These are phyloP conservation scores for Trichoderma cornu-damae DNA, from an alignment of 2,329 filamentous ascomycete genomes.

Conservation along the genomic window DNA sequence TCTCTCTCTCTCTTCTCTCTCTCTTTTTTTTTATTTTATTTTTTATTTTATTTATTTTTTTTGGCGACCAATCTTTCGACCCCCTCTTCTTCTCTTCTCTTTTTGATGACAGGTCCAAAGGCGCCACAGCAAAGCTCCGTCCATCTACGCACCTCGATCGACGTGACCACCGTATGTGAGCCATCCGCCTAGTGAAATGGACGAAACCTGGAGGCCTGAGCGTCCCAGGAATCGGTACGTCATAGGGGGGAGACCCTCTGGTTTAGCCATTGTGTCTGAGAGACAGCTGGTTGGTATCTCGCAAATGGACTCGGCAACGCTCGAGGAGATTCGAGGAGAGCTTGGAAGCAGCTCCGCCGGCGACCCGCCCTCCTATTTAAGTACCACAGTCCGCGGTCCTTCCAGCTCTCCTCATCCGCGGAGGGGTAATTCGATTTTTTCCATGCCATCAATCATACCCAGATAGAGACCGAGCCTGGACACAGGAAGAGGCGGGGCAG, in stretches of 20 bases:
- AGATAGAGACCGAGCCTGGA: neutral
- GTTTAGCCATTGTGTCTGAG: slow-evolving; percentile 35
- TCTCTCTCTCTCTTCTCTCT: neutral
- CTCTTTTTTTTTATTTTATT: neutral
- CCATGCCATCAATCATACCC: neutral
- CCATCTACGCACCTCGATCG: slow-evolving; percentile 49
- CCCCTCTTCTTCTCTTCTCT: neutral
- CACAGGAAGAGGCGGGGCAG: slow-evolving; percentile 4
- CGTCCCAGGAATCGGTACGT: slow-evolving; percentile 66
- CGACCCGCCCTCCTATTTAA: neutral
- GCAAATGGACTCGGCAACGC: neutral
- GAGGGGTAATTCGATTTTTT: neutral
- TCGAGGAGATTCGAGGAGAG: neutral
- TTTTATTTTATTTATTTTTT: no score
- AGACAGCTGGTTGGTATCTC: neutral
- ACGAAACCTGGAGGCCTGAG: slow-evolving; percentile 68
- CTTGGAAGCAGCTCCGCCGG: neutral
- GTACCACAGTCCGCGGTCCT: neutral
- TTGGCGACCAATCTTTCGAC: no score
- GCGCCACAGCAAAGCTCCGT: neutral
- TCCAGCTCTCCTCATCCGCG: neutral
- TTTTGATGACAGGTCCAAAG: no score
- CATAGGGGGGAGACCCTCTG: slow-evolving; percentile 50
- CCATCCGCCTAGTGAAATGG: slow-evolving; percentile 66
- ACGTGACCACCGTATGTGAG: slow-evolving; percentile 72